These are phyloP conservation scores for Talinum fruticosum DNA, from an alignment of 148 eudicot genomes.

Conservation along the genomic window DNA sequence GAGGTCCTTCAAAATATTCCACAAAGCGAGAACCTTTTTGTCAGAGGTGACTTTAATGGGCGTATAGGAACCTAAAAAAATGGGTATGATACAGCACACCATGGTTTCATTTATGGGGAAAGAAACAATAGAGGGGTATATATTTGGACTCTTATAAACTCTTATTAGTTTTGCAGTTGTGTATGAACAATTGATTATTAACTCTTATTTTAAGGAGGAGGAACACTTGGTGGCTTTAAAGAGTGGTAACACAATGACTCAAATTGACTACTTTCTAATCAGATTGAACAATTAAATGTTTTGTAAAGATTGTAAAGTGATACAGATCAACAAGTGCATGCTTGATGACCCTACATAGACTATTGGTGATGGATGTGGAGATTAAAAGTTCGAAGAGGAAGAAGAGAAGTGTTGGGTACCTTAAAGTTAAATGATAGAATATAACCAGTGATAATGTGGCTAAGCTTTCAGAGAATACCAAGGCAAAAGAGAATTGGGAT, in stretches of 20 bases:
- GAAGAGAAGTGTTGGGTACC: background rate
- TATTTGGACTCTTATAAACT: too few relatives aligned
- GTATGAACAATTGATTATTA: background rate
- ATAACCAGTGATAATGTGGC: background rate
- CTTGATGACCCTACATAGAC: background rate
- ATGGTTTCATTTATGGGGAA: too few relatives aligned
- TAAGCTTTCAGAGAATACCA: background rate
- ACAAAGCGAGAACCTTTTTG: too few relatives aligned
- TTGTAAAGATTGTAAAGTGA: background rate
- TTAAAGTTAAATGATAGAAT: background rate
- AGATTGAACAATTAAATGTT: background rate
- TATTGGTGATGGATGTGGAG: background rate
- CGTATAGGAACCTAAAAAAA: too few relatives aligned
- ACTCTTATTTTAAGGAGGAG: background rate
- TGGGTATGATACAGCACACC: too few relatives aligned
- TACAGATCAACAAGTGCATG: background rate
- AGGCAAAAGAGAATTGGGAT: background rate
- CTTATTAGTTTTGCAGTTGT: background rate
- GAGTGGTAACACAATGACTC: background rate
- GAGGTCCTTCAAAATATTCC: too few relatives aligned
- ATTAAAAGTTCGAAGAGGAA: background rate
- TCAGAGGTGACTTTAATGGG: too few relatives aligned
- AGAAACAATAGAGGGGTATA: background rate
- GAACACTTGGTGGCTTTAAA: background rate
- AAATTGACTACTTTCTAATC: background rate